Percentiles rank a stretch among this genome's conserved stretches.
Evolutionary conservation across 2,329 filamentous ascomycete species (phyloP).

Genomic region (Stagonosporopsis chrysanthemi): DNA sequence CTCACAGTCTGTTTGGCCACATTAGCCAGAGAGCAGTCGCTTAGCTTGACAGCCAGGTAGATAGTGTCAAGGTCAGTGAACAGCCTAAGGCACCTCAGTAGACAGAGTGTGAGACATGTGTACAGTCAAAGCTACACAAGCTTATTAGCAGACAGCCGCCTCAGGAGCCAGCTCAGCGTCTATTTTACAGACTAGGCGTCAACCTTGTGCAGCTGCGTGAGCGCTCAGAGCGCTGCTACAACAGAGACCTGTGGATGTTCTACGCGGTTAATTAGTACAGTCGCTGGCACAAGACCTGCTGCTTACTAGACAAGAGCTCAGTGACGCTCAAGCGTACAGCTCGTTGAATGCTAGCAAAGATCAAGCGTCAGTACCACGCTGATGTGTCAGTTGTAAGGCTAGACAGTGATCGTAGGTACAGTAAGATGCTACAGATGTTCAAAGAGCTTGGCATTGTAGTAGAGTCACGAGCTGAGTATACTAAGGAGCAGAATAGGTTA

Average conservation of each 20-base stretch:
- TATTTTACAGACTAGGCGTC: too few relatives aligned
- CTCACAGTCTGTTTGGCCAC: too few relatives aligned
- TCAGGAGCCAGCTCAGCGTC: too few relatives aligned
- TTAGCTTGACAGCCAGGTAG: too few relatives aligned
- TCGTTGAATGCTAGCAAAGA: constrained; percentile 3
- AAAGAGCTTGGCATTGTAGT: constrained; percentile 12
- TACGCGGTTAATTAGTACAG: constrained; percentile 11
- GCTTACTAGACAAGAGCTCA: neutral
- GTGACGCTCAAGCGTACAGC: constrained; percentile 11
- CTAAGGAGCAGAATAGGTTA: constrained; percentile 16
- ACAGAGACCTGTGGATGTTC: too few relatives aligned
- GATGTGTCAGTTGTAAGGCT: constrained; percentile 6
- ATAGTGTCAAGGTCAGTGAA: too few relatives aligned
- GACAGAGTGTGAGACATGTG: too few relatives aligned
- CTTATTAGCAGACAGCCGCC: too few relatives aligned
- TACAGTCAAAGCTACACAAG: too few relatives aligned
- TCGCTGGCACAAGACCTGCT: constrained; percentile 11
- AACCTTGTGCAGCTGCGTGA: too few relatives aligned
- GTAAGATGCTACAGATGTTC: constrained; percentile 4
- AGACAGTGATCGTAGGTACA: constrained; percentile 14
- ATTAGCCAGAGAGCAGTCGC: too few relatives aligned
- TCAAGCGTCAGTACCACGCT: constrained; percentile 11
- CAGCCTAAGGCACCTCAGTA: too few relatives aligned
- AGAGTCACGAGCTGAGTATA: constrained; percentile 10
- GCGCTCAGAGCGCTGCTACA: constrained; percentile 15